Evolutionary conservation across 148 eudicot species (phyloP).

Genomic region (Dianthus caryophyllus): DNA sequence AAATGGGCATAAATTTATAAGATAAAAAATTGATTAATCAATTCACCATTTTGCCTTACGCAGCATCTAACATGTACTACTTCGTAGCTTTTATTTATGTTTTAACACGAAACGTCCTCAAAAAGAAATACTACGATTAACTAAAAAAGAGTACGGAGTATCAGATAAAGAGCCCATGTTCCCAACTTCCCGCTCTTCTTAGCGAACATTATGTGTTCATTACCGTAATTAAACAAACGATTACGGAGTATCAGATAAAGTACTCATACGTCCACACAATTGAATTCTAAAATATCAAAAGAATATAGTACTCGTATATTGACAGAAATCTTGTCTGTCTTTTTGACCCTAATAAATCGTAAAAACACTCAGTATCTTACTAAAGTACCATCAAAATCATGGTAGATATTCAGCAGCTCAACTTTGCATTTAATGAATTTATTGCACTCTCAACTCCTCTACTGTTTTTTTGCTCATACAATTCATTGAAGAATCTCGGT

Average conservation of each 20-base stretch:
- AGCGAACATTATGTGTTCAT: no score
- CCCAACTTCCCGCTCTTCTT: no score
- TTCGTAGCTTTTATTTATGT: neutral
- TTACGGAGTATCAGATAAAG: no score
- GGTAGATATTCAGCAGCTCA: slow-evolving; percentile 2
- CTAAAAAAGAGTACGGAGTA: no score
- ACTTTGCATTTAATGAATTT: slow-evolving; percentile 1
- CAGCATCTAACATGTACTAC: neutral
- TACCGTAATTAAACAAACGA: no score
- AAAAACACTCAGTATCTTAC: neutral
- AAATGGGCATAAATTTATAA: neutral
- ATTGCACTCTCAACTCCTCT: neutral
- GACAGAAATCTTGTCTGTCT: neutral
- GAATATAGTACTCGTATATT: no score
- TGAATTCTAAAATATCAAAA: neutral
- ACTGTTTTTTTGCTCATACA: no score
- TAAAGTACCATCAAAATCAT: neutral
- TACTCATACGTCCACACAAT: neutral
- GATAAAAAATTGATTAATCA: neutral
- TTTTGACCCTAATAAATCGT: neutral
- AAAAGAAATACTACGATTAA: neutral
- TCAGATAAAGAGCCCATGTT: no score
- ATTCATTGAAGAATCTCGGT: neutral
- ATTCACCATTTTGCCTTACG: neutral
- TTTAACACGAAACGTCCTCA: neutral